Evolutionary conservation across 1,139 yeast genomes (phyloP).

Genomic region (Barnettozyma hawaiiensis): DNA sequence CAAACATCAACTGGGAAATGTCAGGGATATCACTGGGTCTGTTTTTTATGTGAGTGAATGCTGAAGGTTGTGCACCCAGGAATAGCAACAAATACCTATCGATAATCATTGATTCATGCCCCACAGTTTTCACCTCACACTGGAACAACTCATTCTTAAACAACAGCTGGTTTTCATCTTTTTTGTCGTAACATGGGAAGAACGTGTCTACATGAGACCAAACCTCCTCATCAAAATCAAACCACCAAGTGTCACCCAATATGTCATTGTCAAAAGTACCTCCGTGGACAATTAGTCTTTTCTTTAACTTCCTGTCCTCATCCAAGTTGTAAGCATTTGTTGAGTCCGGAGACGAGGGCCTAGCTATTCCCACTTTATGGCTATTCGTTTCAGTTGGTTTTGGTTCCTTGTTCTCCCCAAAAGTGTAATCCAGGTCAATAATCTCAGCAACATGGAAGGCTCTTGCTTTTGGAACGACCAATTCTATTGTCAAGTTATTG

Average conservation of each 20-base stretch:
- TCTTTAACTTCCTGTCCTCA: not conserved
- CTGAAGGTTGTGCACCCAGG: slow-evolving; percentile 26
- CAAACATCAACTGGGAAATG: slow-evolving; percentile 10
- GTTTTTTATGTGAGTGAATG: not conserved
- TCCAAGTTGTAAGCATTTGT: slow-evolving; percentile 2
- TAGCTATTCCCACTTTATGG: slow-evolving; percentile 13
- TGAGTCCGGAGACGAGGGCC: slow-evolving; percentile 13
- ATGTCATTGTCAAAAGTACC: slow-evolving; percentile 38
- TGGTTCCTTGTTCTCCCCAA: slow-evolving; percentile 3
- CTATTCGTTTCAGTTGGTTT: slow-evolving; percentile 1
- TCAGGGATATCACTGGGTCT: slow-evolving; percentile 9
- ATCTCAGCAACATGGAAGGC: slow-evolving; percentile 32
- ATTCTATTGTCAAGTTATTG: slow-evolving; percentile 12
- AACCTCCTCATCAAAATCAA: slow-evolving; percentile 34
- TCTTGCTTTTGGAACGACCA: slow-evolving; percentile 28
- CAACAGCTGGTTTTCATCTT: not conserved
- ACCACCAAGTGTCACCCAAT: slow-evolving; percentile 45
- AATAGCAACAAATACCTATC: slow-evolving; percentile 26
- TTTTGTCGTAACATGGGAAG: slow-evolving; percentile 16
- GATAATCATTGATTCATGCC: slow-evolving; percentile 16
- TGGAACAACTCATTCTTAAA: slow-evolving; percentile 2
- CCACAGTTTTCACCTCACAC: slow-evolving; percentile 15
- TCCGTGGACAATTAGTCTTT: slow-evolving; percentile 36
- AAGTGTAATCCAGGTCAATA: slow-evolving; percentile 8
- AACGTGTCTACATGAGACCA: slow-evolving; percentile 33